Base-by-base conservation (phyloP, 345 rosid genomes). In the Camelina laxa region DNA sequence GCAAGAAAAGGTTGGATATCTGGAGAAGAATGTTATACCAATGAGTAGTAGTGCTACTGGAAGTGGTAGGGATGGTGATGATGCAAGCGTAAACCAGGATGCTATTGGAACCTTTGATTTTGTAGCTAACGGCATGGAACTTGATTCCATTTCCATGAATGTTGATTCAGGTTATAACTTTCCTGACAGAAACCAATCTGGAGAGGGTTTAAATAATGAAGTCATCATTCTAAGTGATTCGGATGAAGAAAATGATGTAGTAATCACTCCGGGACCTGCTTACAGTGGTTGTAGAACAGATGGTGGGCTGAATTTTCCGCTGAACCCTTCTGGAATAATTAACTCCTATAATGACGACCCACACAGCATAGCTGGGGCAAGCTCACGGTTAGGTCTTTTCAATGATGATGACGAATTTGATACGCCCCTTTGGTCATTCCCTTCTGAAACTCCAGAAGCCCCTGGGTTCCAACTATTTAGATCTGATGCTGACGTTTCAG, bases 11-110 rank as follows among this genome's bases (percentile, higher is more conserved):
- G 81, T 68, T 50, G 83, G 85, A 24, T 87, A 75, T 66, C 81
- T 73, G 48, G 91, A 84, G 70, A 85, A 50, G 51, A 87, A 90
- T 80, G 61, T 74, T 66, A 88, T 89, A 49, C 92, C 89, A 36
- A 92, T 89, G 99, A 90, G 91, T 84, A 92, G 96, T 82, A 92
- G 96, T 80, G 96, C 89, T 21, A 90, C 97, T 57, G 91, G 83
- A 65, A 95, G 99, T 78, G 91, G 96, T 75, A 86, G 88, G 79
- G 97, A 91, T 67, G 93, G 97, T 77, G 99, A 95, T 79, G 99
- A 95, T 79, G 69, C 82, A 53, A 92, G 99, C 73, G 98, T 92
- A 72, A 95, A 91, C 83, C 98, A 95, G 84, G 96, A 87, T 80
- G 96, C 81, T 53, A 80, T 87, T 75, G 88, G 82, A 61, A 65